These are phyloP conservation scores for Perilla frutescens DNA, from an alignment of 257 asterid species.

Conservation along the genomic window DNA sequence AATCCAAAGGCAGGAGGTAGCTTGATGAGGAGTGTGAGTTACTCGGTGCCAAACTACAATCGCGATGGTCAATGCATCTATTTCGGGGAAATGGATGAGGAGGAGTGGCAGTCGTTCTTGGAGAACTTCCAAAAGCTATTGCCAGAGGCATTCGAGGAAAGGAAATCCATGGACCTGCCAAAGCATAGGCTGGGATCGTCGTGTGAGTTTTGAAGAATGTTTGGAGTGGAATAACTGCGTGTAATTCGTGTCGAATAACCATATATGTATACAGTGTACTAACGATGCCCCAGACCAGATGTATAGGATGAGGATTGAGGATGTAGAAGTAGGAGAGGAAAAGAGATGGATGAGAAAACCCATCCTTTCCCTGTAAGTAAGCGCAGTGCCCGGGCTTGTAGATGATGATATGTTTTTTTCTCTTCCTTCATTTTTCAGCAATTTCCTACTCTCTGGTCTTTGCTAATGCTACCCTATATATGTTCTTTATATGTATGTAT, in stretches of 20 bases:
- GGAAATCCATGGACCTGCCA: conserved; percentile 70
- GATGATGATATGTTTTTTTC: conserved; percentile 37
- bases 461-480: neutral
- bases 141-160: conserved; percentile 71
- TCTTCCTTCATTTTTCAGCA: conserved; percentile 24
- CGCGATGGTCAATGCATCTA: conserved; percentile 62
- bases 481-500: neutral
- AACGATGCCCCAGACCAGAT: conserved; percentile 37
- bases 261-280: conserved; percentile 29
- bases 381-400: conserved; percentile 25
- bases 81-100: conserved; percentile 69
- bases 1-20: conserved; percentile 39
- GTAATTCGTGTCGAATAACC: conserved; percentile 32
- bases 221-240: neutral
- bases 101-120: conserved; percentile 69
- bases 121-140: conserved; percentile 59
- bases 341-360: conserved; percentile 50
- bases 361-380: conserved; percentile 54
- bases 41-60: conserved; percentile 52
- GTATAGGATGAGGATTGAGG: conserved; percentile 24
- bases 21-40: conserved; percentile 79
- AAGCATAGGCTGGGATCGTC: conserved; percentile 86
- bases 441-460: conserved; percentile 24
- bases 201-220: conserved; percentile 67
- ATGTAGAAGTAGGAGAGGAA: conserved; percentile 48